Evolutionary conservation across 129 eudicot species (phyloP).

Genomic region (Tagetes erecta): DNA sequence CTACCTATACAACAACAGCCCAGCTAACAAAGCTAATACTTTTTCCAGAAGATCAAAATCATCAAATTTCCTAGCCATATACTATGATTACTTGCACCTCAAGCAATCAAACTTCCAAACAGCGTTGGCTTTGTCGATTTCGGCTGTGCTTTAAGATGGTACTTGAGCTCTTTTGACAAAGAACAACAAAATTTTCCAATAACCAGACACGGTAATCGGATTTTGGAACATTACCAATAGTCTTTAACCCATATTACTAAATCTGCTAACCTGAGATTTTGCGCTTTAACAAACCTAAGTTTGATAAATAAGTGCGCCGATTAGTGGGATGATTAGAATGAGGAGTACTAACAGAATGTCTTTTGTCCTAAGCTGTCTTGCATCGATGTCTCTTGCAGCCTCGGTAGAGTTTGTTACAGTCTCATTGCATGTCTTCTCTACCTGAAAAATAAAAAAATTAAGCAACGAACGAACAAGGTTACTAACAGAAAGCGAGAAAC

Average conservation of each 20-base stretch:
- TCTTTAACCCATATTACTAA: conserved; percentile 16
- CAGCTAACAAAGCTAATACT: background rate
- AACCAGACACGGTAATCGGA: conserved; percentile 25
- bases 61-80: background rate
- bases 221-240: conserved; percentile 18
- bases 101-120: background rate
- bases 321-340: conserved; percentile 38
- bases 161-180: background rate
- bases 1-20: conserved; percentile 13
- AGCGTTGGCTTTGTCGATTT: background rate
- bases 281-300: background rate
- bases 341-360: conserved; percentile 36
- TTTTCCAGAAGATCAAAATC: background rate
- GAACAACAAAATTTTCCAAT: conserved; percentile 32
- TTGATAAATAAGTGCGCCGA: conserved; percentile 36
- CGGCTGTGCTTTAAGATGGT: background rate
- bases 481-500: background rate
- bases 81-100: background rate
- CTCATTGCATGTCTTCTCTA: conserved; percentile 18
- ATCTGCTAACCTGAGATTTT: background rate
- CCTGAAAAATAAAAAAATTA: conserved; percentile 30
- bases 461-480: conserved; percentile 12
- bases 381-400: conserved; percentile 58
- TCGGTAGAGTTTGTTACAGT: conserved; percentile 8
- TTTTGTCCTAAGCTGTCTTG: conserved; percentile 51